Evolutionary conservation across 768 basidiomycete species (phyloP), one percentile per base, ranked within the genome.

Genomic region (Kwoniella dejecticola): DNA sequence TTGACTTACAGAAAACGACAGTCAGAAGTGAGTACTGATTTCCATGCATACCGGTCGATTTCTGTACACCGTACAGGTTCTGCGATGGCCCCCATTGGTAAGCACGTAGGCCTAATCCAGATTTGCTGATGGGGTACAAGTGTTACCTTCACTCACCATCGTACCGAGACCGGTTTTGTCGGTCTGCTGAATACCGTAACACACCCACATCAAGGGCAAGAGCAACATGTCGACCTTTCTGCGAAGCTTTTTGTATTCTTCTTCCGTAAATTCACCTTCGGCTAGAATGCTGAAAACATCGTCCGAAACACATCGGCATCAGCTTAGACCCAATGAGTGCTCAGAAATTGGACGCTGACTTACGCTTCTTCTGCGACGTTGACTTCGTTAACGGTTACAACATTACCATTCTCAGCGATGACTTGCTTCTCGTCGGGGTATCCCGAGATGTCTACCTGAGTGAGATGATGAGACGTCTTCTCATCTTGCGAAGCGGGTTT

Each of bases 171-270:
- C 65, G 1, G 67, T 69, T 53, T 71, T 68, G 42, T 71, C 64
- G 3, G 65, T 56, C 48, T 71, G 70, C 41, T 72, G 70, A n/a
- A 72, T 69, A 31, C 70, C 70, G 24, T 72, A 69, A 36, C 59
- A 57, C 60, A 59, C 62, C 68, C 71, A 72, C 68, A 72, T 69
- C 24, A 67, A 45, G 12, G 66, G 66, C 15, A 69, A 41, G 26
- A 66, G 59, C 29, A 55, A 49, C 19, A 19, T 36, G 23, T 64
- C 65, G 23, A 59, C 33, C 59, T 72, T 72, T 4, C 63, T 36
- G 3, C 59, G 57, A 1, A 72, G 52, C n/a, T 45, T 52, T 27
- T 66, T 66, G 50, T 66, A 72, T 29, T 72, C 61, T 17, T 45
- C 66, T 8, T 63, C 58, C n/a, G 66, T 67, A 50, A 60, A 67